phyloP scores from a whole-genome alignment of 2,329 filamentous ascomycete genomes.

The Coniella vitis region DNA sequence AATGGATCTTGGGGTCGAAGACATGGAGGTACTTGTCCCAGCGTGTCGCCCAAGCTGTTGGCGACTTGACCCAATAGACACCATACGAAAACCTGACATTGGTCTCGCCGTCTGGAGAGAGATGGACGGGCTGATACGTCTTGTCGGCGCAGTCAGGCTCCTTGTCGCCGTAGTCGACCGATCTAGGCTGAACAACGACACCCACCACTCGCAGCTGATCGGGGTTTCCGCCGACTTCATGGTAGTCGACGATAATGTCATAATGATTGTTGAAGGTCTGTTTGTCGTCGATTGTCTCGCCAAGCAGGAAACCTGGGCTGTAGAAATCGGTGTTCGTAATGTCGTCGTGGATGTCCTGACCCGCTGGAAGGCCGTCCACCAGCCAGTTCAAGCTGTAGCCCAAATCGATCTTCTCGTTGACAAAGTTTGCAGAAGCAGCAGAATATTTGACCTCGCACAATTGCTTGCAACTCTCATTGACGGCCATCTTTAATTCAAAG shows the following conservation, averaged over 20 bases:
- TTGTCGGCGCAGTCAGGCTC: constrained; percentile 56
- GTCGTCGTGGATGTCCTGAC: constrained; percentile 72
- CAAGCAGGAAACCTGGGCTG: constrained; percentile 83
- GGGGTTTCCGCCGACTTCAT: constrained; percentile 60
- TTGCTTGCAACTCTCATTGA: constrained; percentile 80
- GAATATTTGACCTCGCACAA: constrained; percentile 65
- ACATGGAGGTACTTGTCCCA: constrained; percentile 99
- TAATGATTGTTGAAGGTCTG: constrained; percentile 85
- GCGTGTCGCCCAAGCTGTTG: constrained; percentile 87
- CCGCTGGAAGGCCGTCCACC: constrained; percentile 87
- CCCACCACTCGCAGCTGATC: constrained; percentile 83
- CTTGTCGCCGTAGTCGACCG: constrained; percentile 52
- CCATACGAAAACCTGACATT: constrained; percentile 84
- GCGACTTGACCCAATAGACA: constrained; percentile 78
- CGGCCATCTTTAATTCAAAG: constrained; percentile 78
- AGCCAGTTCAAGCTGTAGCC: constrained; percentile 94
- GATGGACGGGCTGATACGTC: constrained; percentile 48
- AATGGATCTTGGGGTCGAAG: constrained; percentile 96
- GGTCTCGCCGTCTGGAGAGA: constrained; percentile 52
- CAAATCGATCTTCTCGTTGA: constrained; percentile 74
- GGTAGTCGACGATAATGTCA: constrained; percentile 89
- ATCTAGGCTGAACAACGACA: constrained; percentile 78
- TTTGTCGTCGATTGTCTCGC: constrained; percentile 49
- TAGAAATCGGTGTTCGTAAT: constrained; percentile 76
- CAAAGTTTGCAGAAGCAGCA: constrained; percentile 62